A percentile compares a stretch with the other conserved stretches of the same genome.
These are phyloP conservation scores for Discostella stelligera DNA, from an alignment of 352 stramenopile genomes.

Conservation along the genomic window DNA sequence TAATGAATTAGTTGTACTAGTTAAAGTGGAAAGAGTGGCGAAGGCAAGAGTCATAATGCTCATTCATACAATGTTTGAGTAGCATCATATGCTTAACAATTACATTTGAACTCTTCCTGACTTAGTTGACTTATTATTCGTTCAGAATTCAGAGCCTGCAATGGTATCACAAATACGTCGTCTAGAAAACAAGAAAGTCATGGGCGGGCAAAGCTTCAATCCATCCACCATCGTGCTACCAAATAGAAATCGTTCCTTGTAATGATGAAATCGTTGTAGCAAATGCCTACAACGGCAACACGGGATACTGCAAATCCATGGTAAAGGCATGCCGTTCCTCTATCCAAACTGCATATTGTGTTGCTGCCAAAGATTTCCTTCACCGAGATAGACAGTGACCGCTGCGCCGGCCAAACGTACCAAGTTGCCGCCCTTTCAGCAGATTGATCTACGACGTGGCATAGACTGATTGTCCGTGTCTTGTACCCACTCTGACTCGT, in stretches of 20 bases:
- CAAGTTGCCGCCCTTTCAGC: slow-evolving; percentile 12
- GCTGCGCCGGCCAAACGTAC: slow-evolving; percentile 20
- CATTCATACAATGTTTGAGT: too few relatives aligned
- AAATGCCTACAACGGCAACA: slow-evolving; percentile 97
- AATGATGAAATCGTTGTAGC: slow-evolving; percentile 98
- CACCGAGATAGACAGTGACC: slow-evolving; percentile 75
- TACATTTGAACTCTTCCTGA: too few relatives aligned
- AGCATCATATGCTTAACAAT: too few relatives aligned
- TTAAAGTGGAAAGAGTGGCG: too few relatives aligned
- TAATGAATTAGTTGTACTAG: too few relatives aligned
- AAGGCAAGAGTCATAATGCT: too few relatives aligned
- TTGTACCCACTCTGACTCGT: too few relatives aligned
- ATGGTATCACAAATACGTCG: too few relatives aligned
- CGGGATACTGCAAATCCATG: slow-evolving; percentile 95
- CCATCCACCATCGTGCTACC: slow-evolving; percentile 28
- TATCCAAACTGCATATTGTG: slow-evolving; percentile 90
- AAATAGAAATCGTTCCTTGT: slow-evolving; percentile 94
- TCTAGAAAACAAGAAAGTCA: background rate
- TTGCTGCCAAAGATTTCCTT: slow-evolving; percentile 92
- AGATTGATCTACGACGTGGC: background rate
- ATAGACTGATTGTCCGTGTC: too few relatives aligned
- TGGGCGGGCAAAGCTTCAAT: background rate
- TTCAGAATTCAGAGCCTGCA: too few relatives aligned
- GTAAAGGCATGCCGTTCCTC: slow-evolving; percentile 91
- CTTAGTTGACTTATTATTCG: too few relatives aligned